Conservation (phyloP, 208 protist genomes). For the Crithidia fasciculata region DNA sequence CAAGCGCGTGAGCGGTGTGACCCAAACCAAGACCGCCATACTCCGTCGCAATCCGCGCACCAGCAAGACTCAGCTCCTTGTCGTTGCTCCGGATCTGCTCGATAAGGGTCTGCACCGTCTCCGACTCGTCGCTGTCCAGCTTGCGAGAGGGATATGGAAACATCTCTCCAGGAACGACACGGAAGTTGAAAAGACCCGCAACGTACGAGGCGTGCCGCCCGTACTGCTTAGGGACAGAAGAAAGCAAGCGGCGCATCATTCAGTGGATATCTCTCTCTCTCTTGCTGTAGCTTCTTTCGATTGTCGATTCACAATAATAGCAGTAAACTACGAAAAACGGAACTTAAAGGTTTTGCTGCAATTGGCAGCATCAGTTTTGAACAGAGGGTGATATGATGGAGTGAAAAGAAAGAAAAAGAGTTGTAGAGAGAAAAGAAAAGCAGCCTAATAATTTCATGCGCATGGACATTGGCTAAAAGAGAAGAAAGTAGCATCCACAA, state of each 20-base stretch:
- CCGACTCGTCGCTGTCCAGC: constrained; percentile 75
- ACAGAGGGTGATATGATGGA: not conserved
- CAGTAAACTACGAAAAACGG: too few species aligned
- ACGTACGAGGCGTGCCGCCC: constrained; percentile 69
- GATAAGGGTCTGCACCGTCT: constrained; percentile 78
- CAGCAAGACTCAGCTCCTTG: constrained; percentile 66
- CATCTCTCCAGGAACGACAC: constrained; percentile 69
- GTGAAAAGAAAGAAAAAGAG: not conserved
- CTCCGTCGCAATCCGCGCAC: constrained; percentile 75
- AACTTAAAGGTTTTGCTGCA: too few species aligned
- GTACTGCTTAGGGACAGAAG: constrained; percentile 22
- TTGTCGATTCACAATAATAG: not conserved
- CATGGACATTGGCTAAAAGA: too few species aligned
- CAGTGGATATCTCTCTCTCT: not conserved
- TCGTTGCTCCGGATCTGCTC: constrained; percentile 74
- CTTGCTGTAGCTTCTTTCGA: not conserved
- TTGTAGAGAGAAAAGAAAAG: too few species aligned
- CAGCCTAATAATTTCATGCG: too few species aligned
- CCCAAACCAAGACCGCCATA: constrained; percentile 86
- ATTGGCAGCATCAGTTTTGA: too few species aligned
- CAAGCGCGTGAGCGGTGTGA: constrained; percentile 78
- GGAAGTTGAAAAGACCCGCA: constrained; percentile 87
- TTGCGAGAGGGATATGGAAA: constrained; percentile 83
- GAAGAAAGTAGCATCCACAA: too few species aligned
- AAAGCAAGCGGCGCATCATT: constrained; percentile 50